These are phyloP conservation scores for Kazachstania bromeliacearum DNA, from an alignment of 805 yeast genomes.

Conservation along the genomic window DNA sequence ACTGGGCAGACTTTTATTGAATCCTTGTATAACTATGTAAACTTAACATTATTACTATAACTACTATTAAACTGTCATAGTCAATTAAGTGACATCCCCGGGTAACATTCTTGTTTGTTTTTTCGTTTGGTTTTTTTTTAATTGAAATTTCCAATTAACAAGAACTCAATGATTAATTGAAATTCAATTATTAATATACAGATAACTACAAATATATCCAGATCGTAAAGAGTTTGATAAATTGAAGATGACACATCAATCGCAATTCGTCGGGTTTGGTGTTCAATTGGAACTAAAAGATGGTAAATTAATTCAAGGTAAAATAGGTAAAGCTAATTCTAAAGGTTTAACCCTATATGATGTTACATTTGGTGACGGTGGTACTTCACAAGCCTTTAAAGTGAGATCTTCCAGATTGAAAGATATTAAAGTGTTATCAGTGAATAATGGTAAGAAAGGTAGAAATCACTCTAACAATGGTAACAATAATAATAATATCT, in stretches of 20 bases:
- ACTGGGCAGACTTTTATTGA: too few species aligned
- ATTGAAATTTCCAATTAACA: too few species aligned
- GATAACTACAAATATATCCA: too few species aligned
- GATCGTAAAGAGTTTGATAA: too few species aligned
- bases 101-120: not conserved
- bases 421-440: slow-evolving; percentile 28
- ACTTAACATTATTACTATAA: too few species aligned
- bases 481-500: slow-evolving; percentile 7
- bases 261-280: slow-evolving; percentile 39
- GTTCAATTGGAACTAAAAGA: slow-evolving; percentile 38
- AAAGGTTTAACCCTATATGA: slow-evolving; percentile 33
- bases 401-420: slow-evolving; percentile 29
- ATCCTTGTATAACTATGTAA: too few species aligned
- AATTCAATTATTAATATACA: too few species aligned
- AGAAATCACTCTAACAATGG: slow-evolving; percentile 16
- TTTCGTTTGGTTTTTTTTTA: not conserved
- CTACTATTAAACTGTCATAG: too few species aligned
- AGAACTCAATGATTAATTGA: too few species aligned
- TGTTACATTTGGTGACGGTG: slow-evolving; percentile 29
- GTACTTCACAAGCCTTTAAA: slow-evolving; percentile 26
- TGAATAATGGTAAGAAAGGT: slow-evolving; percentile 30
- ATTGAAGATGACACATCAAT: slow-evolving; percentile 22
- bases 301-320: slow-evolving; percentile 33
- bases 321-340: slow-evolving; percentile 35
- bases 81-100: too few species aligned